Base-by-base conservation (phyloP, 169 alveolate species). In the Plasmodium gaboni region DNA sequence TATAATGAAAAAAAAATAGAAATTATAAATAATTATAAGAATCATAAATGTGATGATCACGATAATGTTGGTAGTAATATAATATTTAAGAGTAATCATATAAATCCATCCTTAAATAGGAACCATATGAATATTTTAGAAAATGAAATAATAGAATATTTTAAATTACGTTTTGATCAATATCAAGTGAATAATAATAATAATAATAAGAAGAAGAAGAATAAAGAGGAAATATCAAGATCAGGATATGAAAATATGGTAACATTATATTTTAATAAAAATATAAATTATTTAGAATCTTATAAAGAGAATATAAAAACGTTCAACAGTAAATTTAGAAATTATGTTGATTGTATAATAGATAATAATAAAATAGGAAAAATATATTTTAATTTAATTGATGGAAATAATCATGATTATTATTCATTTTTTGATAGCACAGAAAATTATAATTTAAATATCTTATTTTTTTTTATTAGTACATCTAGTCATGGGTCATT, bases 401-500 rank as follows among this genome's bases (percentile, higher is more conserved):
- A 22, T 17, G 91, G 85, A 13, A 83, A 83, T 46, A 83, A 83
- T 28, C 57, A 68, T 28, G 76, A 83, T 50, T 26, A 10, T 83
- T 53, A 83, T 68, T 12, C 68, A 0, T 83, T 67, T 60, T 83
- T 67, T 17, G 83, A 83, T 53, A 59, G 19, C n/a, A 28, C 46
- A 44, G 46, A 60, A 15, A 59, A 83, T 19, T 68, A 67, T 12
- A 83, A 83, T 57, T 83, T 83, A 68, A 83, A 83, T 83, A 28
- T 83, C 42, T 22, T 83, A 24, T 8, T 87, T 12, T 15, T 87
- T 46, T 71, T 87, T 57, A 32, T 87, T n/a, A 73, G 88, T 64
- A 87, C 92, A 51, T 60, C 48, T 87, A 71, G 57, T 65, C 12
- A 65, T 71, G 92, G 92, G 8, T 17, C 87, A 0, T 74, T 74